These are phyloP conservation scores for Whalleya microplaca DNA, from an alignment of 2,329 filamentous ascomycete genomes.

Conservation along the genomic window DNA sequence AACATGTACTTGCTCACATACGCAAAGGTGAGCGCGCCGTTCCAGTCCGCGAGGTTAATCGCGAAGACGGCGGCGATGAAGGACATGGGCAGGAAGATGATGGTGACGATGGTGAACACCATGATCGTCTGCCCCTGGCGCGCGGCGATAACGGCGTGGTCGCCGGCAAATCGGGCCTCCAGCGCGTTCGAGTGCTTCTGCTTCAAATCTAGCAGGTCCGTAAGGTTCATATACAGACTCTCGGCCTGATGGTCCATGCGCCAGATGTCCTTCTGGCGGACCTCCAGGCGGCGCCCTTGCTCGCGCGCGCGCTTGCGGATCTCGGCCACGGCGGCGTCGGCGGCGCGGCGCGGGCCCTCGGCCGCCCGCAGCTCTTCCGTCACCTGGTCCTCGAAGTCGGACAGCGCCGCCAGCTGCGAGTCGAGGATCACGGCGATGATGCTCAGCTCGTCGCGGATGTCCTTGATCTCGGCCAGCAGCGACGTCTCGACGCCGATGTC, in stretches of 20 bases:
- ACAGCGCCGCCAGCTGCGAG: conserved; percentile 51
- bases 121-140: conserved; percentile 50
- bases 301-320: conserved; percentile 59
- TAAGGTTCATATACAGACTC: conserved; percentile 62
- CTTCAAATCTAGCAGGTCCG: conserved; percentile 67
- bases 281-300: conserved; percentile 60
- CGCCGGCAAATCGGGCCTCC: conserved; percentile 63
- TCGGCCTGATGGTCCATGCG: conserved; percentile 67
- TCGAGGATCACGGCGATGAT: conserved; percentile 60
- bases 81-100: conserved; percentile 48
- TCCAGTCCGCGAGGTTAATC: conserved; percentile 52
- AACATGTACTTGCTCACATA: conserved; percentile 61
- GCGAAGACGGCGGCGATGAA: conserved; percentile 50
- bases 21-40: conserved; percentile 43
- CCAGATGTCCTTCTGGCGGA: conserved; percentile 61
- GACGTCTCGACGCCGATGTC: conserved; percentile 65
- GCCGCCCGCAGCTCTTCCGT: conserved; percentile 38
- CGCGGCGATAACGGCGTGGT: conserved; percentile 64
- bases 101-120: conserved; percentile 51
- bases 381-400: conserved; percentile 50
- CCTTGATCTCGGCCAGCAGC: conserved; percentile 66
- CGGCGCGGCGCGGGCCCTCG: conserved; percentile 26
- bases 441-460: conserved; percentile 69
- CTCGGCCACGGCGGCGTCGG: conserved; percentile 43
- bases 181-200: conserved; percentile 72